Evolutionary conservation across 495 filamentous ascomycete species (phyloP), one percentile per base, ranked within the genome.

Genomic region (Aspergillus sclerotiicarbonarius): DNA sequence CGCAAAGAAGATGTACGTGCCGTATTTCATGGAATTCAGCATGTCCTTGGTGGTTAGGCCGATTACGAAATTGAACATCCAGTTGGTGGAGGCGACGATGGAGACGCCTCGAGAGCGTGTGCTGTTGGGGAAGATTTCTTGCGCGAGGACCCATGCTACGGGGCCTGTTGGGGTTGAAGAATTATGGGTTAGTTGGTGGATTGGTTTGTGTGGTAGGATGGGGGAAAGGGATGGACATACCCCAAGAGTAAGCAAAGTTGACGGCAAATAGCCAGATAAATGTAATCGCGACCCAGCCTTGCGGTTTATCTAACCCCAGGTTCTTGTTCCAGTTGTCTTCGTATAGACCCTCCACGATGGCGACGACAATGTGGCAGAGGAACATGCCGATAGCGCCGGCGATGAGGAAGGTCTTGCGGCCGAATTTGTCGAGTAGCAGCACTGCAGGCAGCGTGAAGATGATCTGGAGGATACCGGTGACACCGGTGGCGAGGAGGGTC

Each of bases 311-410:
- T 31, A 62, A 58, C 13, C 56, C 64, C 54, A 63, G 63, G 57
- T 62, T 55, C 45, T 57, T 49, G 37, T 66, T 52, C 70, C 71
- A 76, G 39, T 74, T 53, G 44, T 64, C 45, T 58, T 72, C 53
- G 56, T 67, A 77, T 2, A 68, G 47, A 60, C 69, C 76, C 46
- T 73, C 70, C 15, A 77, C 64, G 9, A 66, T 66, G n/a, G 68
- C 74, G 9, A 78, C 71, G 35, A 79, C 64, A 51, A 78, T 61
- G 52, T 76, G 72, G 57, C 84, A 76, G 33, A 64, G 66, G 35
- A 80, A 86, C 90, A 92, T 93, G 46, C 82, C 84, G 30, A 87
- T 64, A n/a, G 86, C 87, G 46, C 90, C 88, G 16, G 72, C 81
- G 46, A 91, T 82, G 20, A 93, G 81, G 33, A 91, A 79, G 4